These are phyloP conservation scores for Skeletonema grethae DNA, from an alignment of 108 stramenopile species.

Conservation along the genomic window DNA sequence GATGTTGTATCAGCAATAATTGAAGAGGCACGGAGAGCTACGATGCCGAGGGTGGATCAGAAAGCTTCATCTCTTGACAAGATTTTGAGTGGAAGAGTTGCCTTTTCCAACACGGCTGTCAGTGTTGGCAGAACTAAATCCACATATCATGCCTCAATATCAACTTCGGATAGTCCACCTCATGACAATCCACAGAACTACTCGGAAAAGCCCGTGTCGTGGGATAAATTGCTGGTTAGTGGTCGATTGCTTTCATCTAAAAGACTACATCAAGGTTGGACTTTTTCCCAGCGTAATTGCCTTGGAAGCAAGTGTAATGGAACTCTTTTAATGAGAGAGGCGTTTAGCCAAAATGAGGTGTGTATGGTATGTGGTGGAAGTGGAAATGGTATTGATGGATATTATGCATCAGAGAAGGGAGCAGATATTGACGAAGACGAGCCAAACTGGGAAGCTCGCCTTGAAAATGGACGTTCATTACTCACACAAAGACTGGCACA, in stretches of 20 bases:
- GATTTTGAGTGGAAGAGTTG: not conserved
- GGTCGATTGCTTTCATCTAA: slow-evolving; percentile 19
- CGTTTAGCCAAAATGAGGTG: not conserved
- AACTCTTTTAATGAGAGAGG: slow-evolving; percentile 14
- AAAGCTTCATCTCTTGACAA: slow-evolving; percentile 2
- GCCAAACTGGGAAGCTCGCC: slow-evolving; percentile 21
- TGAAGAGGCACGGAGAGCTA: slow-evolving; percentile 27
- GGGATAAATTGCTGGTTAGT: slow-evolving; percentile 11
- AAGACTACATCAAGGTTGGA: slow-evolving; percentile 25
- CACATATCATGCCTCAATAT: not conserved
- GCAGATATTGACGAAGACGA: not conserved
- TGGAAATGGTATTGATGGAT: slow-evolving; percentile 23
- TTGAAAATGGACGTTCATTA: slow-evolving; percentile 17
- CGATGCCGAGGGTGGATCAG: not conserved
- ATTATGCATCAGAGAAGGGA: slow-evolving; percentile 11
- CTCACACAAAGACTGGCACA: slow-evolving; percentile 23
- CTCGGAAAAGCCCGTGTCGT: not conserved
- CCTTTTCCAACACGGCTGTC: not conserved
- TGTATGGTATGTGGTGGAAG: slow-evolving; percentile 26
- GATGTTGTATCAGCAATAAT: slow-evolving; percentile 22
- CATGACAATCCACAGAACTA: not conserved
- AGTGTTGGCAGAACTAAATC: not conserved
- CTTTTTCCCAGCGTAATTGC: slow-evolving; percentile 17
- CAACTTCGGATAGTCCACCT: not conserved
- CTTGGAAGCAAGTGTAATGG: slow-evolving; percentile 21